A percentile compares a stretch with the other conserved stretches of the same genome.
Evolutionary conservation across 495 filamentous ascomycete species (phyloP).

Genomic region (Penicillium cataractarum): DNA sequence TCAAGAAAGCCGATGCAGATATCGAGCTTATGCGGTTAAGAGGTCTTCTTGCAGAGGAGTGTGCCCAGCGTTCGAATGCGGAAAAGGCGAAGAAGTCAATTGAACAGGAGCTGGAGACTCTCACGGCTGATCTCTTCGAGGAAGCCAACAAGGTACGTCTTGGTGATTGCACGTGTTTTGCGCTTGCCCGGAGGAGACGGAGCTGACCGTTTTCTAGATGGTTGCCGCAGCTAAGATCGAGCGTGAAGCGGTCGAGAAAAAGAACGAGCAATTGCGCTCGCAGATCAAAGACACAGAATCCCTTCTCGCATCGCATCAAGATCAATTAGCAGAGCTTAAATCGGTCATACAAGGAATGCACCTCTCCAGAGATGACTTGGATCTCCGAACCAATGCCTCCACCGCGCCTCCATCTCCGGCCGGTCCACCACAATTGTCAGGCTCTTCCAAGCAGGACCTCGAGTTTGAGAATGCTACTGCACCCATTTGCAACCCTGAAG

Average conservation of each 20-base stretch:
- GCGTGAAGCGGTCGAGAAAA: conserved; percentile 72
- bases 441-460: conserved; percentile 23
- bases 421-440: conserved; percentile 29
- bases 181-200: conserved; percentile 1
- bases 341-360: conserved; percentile 86
- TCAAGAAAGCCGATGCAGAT: conserved; percentile 68
- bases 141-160: conserved; percentile 80
- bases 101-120: conserved; percentile 81
- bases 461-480: conserved; percentile 25
- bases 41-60: conserved; percentile 66
- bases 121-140: conserved; percentile 90
- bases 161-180: neutral
- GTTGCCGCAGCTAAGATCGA: conserved; percentile 78
- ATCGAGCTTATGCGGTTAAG: conserved; percentile 71
- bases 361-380: conserved; percentile 68
- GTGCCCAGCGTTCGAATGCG: conserved; percentile 54
- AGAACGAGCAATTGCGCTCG: conserved; percentile 76
- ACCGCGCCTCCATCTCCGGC: conserved; percentile 72
- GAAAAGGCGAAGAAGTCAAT: conserved; percentile 76
- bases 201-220: conserved; percentile 65
- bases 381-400: conserved; percentile 57
- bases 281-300: conserved; percentile 83
- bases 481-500: conserved; percentile 43
- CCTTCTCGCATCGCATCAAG: conserved; percentile 87
- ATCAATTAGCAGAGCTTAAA: conserved; percentile 91